phyloP scores from a whole-genome alignment of 169 alveolate genomes.

The Eimeria praecox region DNA sequence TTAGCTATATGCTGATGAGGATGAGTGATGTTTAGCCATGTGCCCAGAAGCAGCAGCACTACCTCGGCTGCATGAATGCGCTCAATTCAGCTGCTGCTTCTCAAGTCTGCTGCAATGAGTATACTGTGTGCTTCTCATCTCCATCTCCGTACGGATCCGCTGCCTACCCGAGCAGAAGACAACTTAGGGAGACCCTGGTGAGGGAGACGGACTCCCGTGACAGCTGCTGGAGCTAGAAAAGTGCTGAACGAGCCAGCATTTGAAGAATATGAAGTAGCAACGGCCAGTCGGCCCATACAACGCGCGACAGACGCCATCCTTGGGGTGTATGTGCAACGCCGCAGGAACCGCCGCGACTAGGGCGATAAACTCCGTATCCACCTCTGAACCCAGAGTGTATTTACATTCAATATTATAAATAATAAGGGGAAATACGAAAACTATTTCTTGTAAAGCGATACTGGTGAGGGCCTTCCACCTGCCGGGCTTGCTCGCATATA shows the following conservation, averaged over 20 bases:
- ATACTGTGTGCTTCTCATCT: background rate
- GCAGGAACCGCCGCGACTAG: background rate
- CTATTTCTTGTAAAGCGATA: background rate
- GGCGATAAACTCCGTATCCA: constrained; percentile 16
- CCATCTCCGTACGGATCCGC: background rate
- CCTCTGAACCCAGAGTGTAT: background rate
- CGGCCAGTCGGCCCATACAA: constrained; percentile 34
- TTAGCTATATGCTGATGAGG: background rate
- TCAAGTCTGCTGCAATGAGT: background rate
- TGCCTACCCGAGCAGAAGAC: constrained; percentile 10
- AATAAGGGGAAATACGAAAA: background rate
- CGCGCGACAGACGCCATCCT: constrained; percentile 21
- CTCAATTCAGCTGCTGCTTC: background rate
- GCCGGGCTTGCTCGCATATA: constrained; percentile 13
- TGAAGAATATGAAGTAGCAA: background rate
- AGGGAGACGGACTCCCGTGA: background rate
- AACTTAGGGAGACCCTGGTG: background rate
- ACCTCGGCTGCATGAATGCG: background rate
- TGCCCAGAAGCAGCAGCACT: background rate
- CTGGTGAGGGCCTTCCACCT: background rate
- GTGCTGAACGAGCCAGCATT: background rate
- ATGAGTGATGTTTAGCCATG: background rate
- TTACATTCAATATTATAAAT: background rate
- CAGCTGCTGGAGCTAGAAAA: background rate
- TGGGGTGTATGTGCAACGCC: background rate